Evolutionary conservation across 352 stramenopile genomes (phyloP).

Genomic region (Phytophthora gonapodyides): DNA sequence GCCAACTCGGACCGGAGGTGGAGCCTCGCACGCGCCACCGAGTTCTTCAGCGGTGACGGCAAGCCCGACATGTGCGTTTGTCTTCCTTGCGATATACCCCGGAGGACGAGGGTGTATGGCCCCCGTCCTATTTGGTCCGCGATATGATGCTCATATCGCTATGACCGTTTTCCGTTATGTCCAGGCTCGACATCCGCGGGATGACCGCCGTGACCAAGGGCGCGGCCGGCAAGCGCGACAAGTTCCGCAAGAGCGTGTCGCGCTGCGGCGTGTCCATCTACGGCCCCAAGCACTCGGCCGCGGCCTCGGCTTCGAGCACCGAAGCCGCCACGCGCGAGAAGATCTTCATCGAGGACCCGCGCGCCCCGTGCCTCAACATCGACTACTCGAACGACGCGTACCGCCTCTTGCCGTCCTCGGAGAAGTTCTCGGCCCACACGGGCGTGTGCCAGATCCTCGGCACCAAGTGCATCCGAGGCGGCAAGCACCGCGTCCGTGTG

Average conservation of each 20-base stretch:
- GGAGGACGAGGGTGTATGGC: too few species aligned
- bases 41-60: slow-evolving; percentile 89
- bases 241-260: slow-evolving; percentile 88
- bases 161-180: not conserved
- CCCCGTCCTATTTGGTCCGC: not conserved
- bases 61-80: slow-evolving; percentile 81
- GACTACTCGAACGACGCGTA: slow-evolving; percentile 89
- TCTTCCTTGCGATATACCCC: not conserved
- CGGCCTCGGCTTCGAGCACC: slow-evolving; percentile 26
- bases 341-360: slow-evolving; percentile 89
- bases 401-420: slow-evolving; percentile 79
- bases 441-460: slow-evolving; percentile 88
- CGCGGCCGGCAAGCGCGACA: slow-evolving; percentile 84
- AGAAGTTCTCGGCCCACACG: slow-evolving; percentile 88
- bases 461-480: slow-evolving; percentile 85
- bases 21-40: slow-evolving; percentile 84
- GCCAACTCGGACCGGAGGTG: slow-evolving; percentile 72
- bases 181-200: slow-evolving; percentile 84
- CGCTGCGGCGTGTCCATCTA: slow-evolving; percentile 89
- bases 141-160: not conserved
- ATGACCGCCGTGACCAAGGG: slow-evolving; percentile 89
- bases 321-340: slow-evolving; percentile 56
- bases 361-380: slow-evolving; percentile 83
- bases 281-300: slow-evolving; percentile 76
- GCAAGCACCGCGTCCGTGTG: slow-evolving; percentile 79